Evolutionary conservation across 106 monocot genomes (phyloP).

Genomic region (Allium sativum): DNA sequence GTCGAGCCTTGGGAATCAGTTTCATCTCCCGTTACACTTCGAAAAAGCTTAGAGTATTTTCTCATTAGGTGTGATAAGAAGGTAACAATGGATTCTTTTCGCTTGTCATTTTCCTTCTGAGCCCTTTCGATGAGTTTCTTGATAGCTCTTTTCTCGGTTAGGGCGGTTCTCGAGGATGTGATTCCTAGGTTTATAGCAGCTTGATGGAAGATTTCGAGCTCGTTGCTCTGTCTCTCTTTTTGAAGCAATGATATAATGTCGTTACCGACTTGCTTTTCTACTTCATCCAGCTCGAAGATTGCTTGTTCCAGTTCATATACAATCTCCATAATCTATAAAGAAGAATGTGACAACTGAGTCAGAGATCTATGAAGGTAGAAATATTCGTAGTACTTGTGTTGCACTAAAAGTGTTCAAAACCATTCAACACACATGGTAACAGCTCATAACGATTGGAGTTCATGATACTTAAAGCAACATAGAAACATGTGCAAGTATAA

Average conservation of each 20-base stretch:
- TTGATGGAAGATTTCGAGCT: constrained; percentile 75
- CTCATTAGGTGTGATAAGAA: constrained; percentile 68
- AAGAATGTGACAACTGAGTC: background rate
- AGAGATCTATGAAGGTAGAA: no score
- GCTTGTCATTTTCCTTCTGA: constrained; percentile 45
- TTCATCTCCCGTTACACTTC: constrained; percentile 56
- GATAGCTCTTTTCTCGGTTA: constrained; percentile 79
- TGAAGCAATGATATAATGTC: constrained; percentile 58
- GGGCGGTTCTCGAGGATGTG: constrained; percentile 65
- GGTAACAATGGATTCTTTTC: constrained; percentile 63
- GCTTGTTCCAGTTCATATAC: constrained; percentile 40
- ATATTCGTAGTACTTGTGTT: no score
- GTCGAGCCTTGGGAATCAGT: constrained; percentile 60
- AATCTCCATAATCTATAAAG: constrained; percentile 58
- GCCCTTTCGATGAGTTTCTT: constrained; percentile 71
- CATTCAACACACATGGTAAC: no score
- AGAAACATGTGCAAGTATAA: no score
- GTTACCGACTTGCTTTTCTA: constrained; percentile 58
- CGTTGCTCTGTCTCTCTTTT: constrained; percentile 45
- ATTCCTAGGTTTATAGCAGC: constrained; percentile 60
- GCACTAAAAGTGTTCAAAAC: no score
- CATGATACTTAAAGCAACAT: no score
- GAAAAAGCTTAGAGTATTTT: constrained; percentile 75
- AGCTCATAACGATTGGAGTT: no score
- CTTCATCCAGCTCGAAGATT: constrained; percentile 46